A percentile compares a stretch with the other conserved stretches of the same genome.
These are phyloP conservation scores for Fraxinus cuspidata DNA, from an alignment of 257 asterid genomes.

Conservation along the genomic window DNA sequence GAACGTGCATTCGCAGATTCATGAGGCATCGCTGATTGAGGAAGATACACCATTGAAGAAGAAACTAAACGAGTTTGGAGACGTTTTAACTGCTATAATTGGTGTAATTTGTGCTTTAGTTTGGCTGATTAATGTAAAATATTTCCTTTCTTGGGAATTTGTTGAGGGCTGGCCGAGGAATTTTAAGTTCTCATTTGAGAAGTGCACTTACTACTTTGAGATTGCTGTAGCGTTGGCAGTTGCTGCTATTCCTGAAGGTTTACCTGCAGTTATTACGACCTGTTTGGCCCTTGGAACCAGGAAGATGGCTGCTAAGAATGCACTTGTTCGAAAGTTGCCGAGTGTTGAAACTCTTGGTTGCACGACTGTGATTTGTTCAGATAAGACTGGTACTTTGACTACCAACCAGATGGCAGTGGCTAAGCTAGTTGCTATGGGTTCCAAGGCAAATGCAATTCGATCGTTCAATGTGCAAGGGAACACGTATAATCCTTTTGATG, in stretches of 20 bases:
- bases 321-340: slow-evolving; percentile 98
- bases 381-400: slow-evolving; percentile 94
- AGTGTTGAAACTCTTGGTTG: slow-evolving; percentile 99
- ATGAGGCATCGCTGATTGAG: slow-evolving; percentile 83
- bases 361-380: slow-evolving; percentile 98
- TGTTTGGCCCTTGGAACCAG: slow-evolving; percentile 99
- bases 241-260: slow-evolving; percentile 99
- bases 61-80: slow-evolving; percentile 98
- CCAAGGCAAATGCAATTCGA: slow-evolving; percentile 47
- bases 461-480: slow-evolving; percentile 82
- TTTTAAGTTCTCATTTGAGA: slow-evolving; percentile 95
- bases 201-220: slow-evolving; percentile 98
- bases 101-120: slow-evolving; percentile 84
- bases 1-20: slow-evolving; percentile 90
- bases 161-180: slow-evolving; percentile 96
- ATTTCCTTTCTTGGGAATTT: slow-evolving; percentile 90
- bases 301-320: slow-evolving; percentile 99
- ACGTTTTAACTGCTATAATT: slow-evolving; percentile 78
- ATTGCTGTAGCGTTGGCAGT: slow-evolving; percentile 99
- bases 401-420: slow-evolving; percentile 98
- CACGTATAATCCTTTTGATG: slow-evolving; percentile 82
- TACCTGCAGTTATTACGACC: slow-evolving; percentile 96
- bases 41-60: slow-evolving; percentile 98
- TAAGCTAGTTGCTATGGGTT: slow-evolving; percentile 83
- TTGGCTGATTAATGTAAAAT: slow-evolving; percentile 93